Conservation (phyloP, 2,329 filamentous ascomycete species). For the Phaeosphaeria sp. region DNA sequence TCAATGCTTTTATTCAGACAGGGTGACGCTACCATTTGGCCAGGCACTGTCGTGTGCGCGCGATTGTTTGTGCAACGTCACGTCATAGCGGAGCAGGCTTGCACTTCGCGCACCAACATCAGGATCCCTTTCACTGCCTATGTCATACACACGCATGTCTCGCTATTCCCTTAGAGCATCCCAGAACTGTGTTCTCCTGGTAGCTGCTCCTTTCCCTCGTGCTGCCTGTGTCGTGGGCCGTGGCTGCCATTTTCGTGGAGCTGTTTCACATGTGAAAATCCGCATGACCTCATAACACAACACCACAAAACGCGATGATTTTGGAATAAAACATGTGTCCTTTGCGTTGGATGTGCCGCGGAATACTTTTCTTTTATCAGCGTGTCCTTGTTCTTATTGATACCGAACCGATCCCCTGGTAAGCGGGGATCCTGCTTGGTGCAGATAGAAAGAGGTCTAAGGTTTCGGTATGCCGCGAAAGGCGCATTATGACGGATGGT, state of each 20-base stretch:
- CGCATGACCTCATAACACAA: neutral
- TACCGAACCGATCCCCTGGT: neutral
- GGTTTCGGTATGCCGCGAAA: neutral
- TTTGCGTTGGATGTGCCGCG: neutral
- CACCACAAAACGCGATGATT: neutral
- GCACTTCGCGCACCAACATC: constrained; percentile 1
- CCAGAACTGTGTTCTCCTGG: neutral
- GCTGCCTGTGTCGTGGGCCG: neutral
- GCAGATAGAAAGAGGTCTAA: neutral
- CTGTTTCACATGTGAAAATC: neutral
- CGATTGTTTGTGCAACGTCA: constrained; percentile 13
- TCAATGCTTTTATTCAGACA: constrained; percentile 11
- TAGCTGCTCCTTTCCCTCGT: neutral
- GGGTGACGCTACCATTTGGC: constrained; percentile 6
- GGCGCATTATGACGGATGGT: neutral
- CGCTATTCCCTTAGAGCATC: neutral
- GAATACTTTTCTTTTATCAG: neutral
- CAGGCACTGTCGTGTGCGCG: constrained; percentile 26
- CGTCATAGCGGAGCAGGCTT: neutral
- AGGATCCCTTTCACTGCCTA: neutral
- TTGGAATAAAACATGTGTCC: neutral
- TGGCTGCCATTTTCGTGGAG: neutral
- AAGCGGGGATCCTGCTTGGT: neutral
- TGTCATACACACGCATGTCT: constrained; percentile 14
- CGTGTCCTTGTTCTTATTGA: neutral